Percentiles rank a stretch among this genome's conserved stretches.
Evolutionary conservation across 768 basidiomycete genomes (phyloP).

Genomic region (Pisolithus sp.): DNA sequence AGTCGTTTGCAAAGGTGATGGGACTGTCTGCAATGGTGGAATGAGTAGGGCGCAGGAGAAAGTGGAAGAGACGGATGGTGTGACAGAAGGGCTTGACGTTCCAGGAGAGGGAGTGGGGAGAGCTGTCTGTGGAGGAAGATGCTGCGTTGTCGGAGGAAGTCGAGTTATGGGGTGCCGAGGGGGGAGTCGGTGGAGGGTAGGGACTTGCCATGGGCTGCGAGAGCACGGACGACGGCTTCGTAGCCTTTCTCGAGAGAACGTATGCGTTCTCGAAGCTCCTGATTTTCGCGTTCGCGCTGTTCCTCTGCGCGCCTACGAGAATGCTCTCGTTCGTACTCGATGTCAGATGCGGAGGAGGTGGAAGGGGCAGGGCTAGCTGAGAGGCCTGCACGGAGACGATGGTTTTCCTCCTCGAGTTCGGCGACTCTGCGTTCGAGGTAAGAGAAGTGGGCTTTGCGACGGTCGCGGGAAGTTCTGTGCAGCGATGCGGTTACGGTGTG

Average conservation of each 20-base stretch:
- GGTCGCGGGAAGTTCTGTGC: conserved; percentile 90
- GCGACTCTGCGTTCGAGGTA: conserved; percentile 60
- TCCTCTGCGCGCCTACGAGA: conserved; percentile 24
- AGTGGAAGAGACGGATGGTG: conserved; percentile 30
- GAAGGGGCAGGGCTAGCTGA: conserved; percentile 21
- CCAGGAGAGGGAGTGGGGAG: conserved; percentile 19
- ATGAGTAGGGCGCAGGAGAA: conserved; percentile 38
- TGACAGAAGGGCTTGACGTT: conserved; percentile 21
- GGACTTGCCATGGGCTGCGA: conserved; percentile 50
- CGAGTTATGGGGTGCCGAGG: neutral
- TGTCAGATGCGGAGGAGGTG: conserved; percentile 13
- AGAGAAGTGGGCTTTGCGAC: conserved; percentile 77
- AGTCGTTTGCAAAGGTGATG: conserved; percentile 18
- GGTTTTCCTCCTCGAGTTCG: conserved; percentile 82
- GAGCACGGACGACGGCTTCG: conserved; percentile 72
- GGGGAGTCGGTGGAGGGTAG: conserved; percentile 16
- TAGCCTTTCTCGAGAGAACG: conserved; percentile 75
- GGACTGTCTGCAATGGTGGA: conserved; percentile 33
- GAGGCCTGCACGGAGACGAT: conserved; percentile 56
- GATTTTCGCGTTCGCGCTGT: conserved; percentile 57
- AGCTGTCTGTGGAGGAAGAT: conserved; percentile 14
- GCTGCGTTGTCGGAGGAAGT: conserved; percentile 13
- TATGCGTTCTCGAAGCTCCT: conserved; percentile 69
- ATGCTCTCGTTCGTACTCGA: conserved; percentile 27
- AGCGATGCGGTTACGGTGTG: conserved; percentile 88